Base-by-base conservation (phyloP, 164 flowering plant genomes). In the Magnolia sinica region DNA sequence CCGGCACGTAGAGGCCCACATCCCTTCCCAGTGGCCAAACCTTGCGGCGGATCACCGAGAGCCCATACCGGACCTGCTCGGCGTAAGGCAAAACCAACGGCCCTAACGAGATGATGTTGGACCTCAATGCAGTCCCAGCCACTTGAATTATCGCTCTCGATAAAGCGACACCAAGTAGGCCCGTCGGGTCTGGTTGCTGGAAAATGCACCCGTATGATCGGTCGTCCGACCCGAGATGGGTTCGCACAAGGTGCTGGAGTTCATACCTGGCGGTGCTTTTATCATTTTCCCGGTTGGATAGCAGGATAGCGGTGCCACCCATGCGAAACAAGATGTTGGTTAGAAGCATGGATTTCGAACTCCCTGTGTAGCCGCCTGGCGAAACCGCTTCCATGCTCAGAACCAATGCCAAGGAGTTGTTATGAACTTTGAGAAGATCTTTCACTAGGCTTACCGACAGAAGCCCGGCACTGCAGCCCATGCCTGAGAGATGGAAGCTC, bases 401-500 rank as follows among this genome's bases (percentile, higher is more conserved):
- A 1, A 78, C 80, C 13, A 78, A 55, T 0, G 80, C 80, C 10
- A 23, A 50, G 11, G 72, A 29, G n/a, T 72, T 72, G 3, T 11
- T 64, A 52, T 72, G 79, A 4, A 78, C 76, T 45, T 75, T 77
- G 18, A 81, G 74, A 7, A 81, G 71, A 16, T 81, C 76, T 19
- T 70, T 70, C 8, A 75, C 83, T 1, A 77, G 72, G 24, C 68
- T 76, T 7, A 81, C 16, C 1, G 78, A 75, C 10, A 75, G 75
- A 2, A 78, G 11, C 20, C 81, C 76, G 3, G 81, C 80, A 50
- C 81, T 72, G 66, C 83, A 81, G 6, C 83, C 83, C 83, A 81
- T 81, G 29, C 83, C 83, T 14, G 78, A 73, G 0, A 81, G 76
- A 63, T 78, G 75, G 49, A 73, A 78, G 74, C 78, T 78, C 64